phyloP scores from a whole-genome alignment of 495 filamentous ascomycete species.

The Penicilliopsis zonata region DNA sequence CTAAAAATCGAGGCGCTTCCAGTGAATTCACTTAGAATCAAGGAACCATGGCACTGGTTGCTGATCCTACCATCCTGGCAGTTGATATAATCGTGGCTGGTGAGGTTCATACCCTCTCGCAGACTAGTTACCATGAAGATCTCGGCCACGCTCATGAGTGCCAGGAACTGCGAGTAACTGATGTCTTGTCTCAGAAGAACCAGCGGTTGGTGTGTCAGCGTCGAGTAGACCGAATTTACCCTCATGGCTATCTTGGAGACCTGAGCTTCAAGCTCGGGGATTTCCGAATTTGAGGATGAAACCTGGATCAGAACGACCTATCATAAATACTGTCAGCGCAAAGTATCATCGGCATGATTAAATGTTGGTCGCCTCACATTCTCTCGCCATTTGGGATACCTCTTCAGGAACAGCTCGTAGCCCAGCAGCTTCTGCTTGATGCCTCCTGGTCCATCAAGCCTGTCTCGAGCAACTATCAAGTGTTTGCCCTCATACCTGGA shows the following conservation, averaged over 20 bases:
- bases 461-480: slow-evolving; percentile 78
- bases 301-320: slow-evolving; percentile 75
- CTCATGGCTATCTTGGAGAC: slow-evolving; percentile 78
- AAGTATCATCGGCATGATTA: neutral
- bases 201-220: slow-evolving; percentile 69
- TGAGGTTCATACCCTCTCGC: slow-evolving; percentile 86
- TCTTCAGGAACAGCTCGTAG: slow-evolving; percentile 78
- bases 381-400: slow-evolving; percentile 70
- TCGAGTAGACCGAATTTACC: slow-evolving; percentile 72
- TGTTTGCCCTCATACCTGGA: slow-evolving; percentile 66
- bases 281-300: slow-evolving; percentile 66
- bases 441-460: slow-evolving; percentile 75
- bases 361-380: slow-evolving; percentile 31
- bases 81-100: slow-evolving; percentile 74
- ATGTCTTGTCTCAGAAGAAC: slow-evolving; percentile 89
- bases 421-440: slow-evolving; percentile 79
- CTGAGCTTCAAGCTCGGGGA: slow-evolving; percentile 65
- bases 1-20: slow-evolving; percentile 74
- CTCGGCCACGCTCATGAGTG: slow-evolving; percentile 70
- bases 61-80: slow-evolving; percentile 64
- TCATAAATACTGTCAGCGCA: slow-evolving; percentile 1
- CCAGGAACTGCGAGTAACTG: slow-evolving; percentile 72
- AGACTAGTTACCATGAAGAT: slow-evolving; percentile 77
- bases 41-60: slow-evolving; percentile 63
- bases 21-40: slow-evolving; percentile 92